Percentiles rank a stretch among this genome's conserved stretches.
These are phyloP conservation scores for Mycena alexandri DNA, from an alignment of 768 basidiomycete genomes.

Conservation along the genomic window DNA sequence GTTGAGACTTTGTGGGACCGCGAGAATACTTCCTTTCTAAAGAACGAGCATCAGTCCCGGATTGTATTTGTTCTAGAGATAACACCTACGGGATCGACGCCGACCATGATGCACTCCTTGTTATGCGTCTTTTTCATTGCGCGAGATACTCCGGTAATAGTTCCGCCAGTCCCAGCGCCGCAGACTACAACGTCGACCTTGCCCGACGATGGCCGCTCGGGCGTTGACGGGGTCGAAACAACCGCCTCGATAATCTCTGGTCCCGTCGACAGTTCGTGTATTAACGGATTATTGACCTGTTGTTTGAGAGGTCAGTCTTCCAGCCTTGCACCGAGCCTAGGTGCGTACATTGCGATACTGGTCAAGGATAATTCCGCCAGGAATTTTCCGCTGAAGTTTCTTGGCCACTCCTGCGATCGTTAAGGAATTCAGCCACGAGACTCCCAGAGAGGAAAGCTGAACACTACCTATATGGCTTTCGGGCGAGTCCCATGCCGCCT, in stretches of 20 bases:
- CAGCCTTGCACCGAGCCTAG: neutral
- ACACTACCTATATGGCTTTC: slow-evolving; percentile 92
- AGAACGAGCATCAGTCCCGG: slow-evolving; percentile 20
- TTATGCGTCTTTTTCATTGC: slow-evolving; percentile 87
- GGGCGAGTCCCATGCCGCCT: slow-evolving; percentile 89
- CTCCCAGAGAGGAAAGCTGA: slow-evolving; percentile 44
- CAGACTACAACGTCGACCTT: slow-evolving; percentile 88
- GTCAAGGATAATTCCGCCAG: slow-evolving; percentile 89
- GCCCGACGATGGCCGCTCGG: slow-evolving; percentile 69
- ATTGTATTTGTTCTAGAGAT: neutral
- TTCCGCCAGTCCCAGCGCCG: slow-evolving; percentile 95
- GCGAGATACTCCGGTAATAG: slow-evolving; percentile 87
- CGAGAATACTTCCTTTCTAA: slow-evolving; percentile 92
- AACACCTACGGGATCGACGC: slow-evolving; percentile 85
- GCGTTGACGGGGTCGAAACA: slow-evolving; percentile 71
- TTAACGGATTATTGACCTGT: slow-evolving; percentile 86
- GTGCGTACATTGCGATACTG: slow-evolving; percentile 83
- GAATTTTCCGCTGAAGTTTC: slow-evolving; percentile 81
- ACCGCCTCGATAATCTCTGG: slow-evolving; percentile 92
- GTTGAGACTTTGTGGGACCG: slow-evolving; percentile 77
- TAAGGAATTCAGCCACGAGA: slow-evolving; percentile 90
- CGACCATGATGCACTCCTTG: slow-evolving; percentile 79
- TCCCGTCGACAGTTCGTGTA: slow-evolving; percentile 92
- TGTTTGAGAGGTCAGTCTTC: neutral
- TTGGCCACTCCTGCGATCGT: slow-evolving; percentile 89